Base-by-base conservation (phyloP, 129 eudicot species). In the Helianthus tuberosus region DNA sequence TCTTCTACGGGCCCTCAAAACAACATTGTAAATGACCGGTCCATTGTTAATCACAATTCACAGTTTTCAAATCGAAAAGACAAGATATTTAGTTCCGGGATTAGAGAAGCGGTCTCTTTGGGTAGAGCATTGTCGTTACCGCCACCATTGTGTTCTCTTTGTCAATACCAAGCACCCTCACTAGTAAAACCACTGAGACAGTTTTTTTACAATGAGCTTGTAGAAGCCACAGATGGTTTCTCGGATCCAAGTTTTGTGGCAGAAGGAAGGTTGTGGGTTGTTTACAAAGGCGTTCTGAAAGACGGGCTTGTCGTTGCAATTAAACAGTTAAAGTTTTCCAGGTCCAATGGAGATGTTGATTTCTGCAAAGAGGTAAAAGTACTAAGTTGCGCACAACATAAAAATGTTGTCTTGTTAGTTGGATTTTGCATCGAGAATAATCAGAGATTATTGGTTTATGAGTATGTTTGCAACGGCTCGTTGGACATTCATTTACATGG, bases 381-480 rank as follows among this genome's bases (percentile, higher is more conserved):
- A 3, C 71, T 93, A 69, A 93, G 92, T 73, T 93, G 97, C 80
- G 98, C 97, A 36, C 98, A 93, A 66, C 98, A 93, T 73, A 86
- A 89, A 77, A 93, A 93, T 81, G 98, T 93, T 15, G 97, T 93
- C 72, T 79, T 93, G 79, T 82, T 93, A 57, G 85, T 93, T 83
- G 98, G 98, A 12, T 93, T 88, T 84, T 90, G 98, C 76, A 73
- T 86, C 50, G 89, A 93, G 71, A 86, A 82, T 15, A 78, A 85
- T 66, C 80, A 36, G 49, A 80, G 96, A 83, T 61, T 86, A 23
- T 50, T 93, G 57, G 96, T 93, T 57, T 93, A 93, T 71, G 98
- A 93, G 82, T 90, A 82, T 73, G 93, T 93, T 27, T 93, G 98
- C 89, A 93, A 93, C 72, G 82, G 87, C 69, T 93, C 98, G 17